These are phyloP conservation scores for Xylaria palmicola DNA, from an alignment of 495 filamentous ascomycete species.

Conservation along the genomic window DNA sequence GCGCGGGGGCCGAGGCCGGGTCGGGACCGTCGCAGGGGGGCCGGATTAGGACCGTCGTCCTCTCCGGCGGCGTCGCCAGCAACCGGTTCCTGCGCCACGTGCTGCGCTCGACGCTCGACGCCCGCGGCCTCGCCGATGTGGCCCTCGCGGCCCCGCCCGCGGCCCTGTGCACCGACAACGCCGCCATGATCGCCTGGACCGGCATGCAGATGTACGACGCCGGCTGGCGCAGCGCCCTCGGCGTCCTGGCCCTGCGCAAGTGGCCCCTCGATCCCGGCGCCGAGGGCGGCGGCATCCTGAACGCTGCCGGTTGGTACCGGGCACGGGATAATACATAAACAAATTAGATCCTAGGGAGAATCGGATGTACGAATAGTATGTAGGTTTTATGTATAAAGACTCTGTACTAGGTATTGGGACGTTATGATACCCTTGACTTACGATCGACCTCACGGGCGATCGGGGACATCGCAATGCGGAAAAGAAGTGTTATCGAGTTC, in stretches of 20 bases:
- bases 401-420: not conserved
- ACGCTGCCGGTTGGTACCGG: conserved; percentile 41
- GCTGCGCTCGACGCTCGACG: conserved; percentile 60
- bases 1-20: no score
- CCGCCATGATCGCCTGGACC: conserved; percentile 97
- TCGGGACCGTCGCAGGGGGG: not conserved
- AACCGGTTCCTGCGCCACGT: conserved; percentile 75
- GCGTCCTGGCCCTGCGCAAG: conserved; percentile 59
- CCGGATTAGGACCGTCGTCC: conserved; percentile 62
- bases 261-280: conserved; percentile 72
- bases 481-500: not conserved
- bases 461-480: no score
- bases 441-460: no score
- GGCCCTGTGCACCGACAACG: conserved; percentile 86
- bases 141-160: conserved; percentile 69
- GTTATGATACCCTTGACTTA: conserved; percentile 3
- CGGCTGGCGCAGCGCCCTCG: conserved; percentile 65
- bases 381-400: not conserved
- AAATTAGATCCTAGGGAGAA: no score
- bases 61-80: conserved; percentile 86
- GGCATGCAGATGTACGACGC: conserved; percentile 87
- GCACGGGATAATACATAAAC: not conserved
- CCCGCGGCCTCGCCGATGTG: conserved; percentile 61
- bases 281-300: conserved; percentile 53
- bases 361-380: not conserved